These are phyloP conservation scores for Citrus sp. DNA, from an alignment of 345 rosid species.

Conservation along the genomic window DNA sequence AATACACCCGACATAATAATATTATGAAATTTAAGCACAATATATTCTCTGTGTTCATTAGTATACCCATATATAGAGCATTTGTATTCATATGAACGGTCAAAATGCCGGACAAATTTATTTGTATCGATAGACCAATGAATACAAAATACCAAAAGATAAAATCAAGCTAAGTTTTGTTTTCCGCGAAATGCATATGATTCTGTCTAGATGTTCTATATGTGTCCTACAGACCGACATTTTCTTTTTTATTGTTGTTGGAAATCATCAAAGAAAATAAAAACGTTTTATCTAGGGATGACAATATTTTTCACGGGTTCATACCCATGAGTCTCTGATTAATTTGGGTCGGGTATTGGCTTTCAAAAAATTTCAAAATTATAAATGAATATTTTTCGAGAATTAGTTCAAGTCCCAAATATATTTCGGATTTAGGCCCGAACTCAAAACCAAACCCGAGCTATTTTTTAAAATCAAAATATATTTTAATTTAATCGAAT, in stretches of 20 bases:
- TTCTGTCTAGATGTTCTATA: not conserved
- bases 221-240: not conserved
- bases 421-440: too few species aligned
- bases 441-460: too few species aligned
- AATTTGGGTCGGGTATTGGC: too few species aligned
- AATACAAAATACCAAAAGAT: not conserved
- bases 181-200: not conserved
- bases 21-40: not conserved
- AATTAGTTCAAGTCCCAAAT: too few species aligned
- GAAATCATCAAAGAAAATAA: too few species aligned
- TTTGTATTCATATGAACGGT: not conserved
- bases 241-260: not conserved
- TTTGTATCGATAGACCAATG: not conserved
- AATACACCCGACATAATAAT: not conserved
- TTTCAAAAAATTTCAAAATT: too few species aligned
- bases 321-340: fast-evolving
- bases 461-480: fast-evolving
- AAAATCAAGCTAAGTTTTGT: not conserved
- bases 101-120: not conserved
- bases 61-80: not conserved
- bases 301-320: fast-evolving
- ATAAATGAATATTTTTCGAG: too few species aligned
- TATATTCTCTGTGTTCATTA: not conserved
- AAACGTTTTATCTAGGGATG: too few species aligned
- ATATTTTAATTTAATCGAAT: too few species aligned